Conservation (phyloP, 2,329 filamentous ascomycete species). For the Cryphonectria japonica region DNA sequence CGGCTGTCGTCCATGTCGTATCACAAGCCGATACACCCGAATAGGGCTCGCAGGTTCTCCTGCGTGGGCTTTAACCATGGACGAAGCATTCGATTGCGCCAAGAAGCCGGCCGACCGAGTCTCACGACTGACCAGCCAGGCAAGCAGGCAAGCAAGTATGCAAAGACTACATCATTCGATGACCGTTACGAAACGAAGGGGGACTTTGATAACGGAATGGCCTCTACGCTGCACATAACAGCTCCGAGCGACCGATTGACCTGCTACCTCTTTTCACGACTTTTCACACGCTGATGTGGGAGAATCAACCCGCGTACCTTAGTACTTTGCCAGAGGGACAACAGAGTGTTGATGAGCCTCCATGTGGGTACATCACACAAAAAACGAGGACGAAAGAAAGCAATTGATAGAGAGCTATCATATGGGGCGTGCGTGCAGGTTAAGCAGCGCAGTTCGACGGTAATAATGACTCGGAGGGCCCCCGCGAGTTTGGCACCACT, state of each 20-base stretch:
- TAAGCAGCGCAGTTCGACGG: background rate
- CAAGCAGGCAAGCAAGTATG: conserved; percentile 1
- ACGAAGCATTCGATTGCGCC: conserved; percentile 28
- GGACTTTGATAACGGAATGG: background rate
- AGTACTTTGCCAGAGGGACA: background rate
- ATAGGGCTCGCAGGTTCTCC: conserved; percentile 21
- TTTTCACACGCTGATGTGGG: background rate
- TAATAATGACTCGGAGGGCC: conserved; percentile 22
- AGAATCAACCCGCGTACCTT: background rate
- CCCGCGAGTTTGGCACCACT: conserved; percentile 4
- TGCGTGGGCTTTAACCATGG: conserved; percentile 31
- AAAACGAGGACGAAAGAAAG: background rate
- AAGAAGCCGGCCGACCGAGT: conserved; percentile 17
- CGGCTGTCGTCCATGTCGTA: conserved; percentile 23
- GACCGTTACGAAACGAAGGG: background rate
- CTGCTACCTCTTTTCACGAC: background rate
- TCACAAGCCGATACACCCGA: conserved; percentile 10
- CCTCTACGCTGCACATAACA: background rate
- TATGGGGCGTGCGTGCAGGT: conserved; percentile 5
- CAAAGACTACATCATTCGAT: conserved; percentile 1
- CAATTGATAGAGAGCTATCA: background rate
- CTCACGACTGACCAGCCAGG: background rate
- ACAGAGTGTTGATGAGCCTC: background rate
- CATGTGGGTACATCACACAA: background rate
- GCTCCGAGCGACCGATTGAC: background rate